These are phyloP conservation scores for Fraxinus latifolia DNA, from an alignment of 305 asterid genomes.

Conservation along the genomic window DNA sequence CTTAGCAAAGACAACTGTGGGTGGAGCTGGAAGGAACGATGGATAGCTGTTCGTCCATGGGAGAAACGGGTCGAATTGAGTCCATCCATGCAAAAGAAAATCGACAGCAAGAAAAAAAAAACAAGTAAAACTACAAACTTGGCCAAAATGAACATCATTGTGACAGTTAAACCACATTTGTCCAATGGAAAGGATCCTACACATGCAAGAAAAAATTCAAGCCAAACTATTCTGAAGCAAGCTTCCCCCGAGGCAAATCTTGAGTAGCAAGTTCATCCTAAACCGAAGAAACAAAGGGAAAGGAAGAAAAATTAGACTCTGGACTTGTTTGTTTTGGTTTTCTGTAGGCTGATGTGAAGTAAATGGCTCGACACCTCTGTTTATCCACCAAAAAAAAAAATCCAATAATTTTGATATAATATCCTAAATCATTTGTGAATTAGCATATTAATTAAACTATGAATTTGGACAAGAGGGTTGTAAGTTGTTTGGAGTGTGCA, in stretches of 20 bases:
- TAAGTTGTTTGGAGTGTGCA: background rate
- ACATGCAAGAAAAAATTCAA: slow-evolving; percentile 32
- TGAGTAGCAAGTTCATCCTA: slow-evolving; percentile 4
- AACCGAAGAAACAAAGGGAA: background rate
- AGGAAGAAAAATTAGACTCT: background rate
- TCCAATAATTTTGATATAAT: slow-evolving; percentile 4
- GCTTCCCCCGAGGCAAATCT: slow-evolving; percentile 21
- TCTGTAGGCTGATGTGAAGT: background rate
- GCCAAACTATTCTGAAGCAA: background rate
- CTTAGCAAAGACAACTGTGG: slow-evolving; percentile 78
- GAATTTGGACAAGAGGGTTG: background rate
- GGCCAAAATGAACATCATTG: slow-evolving; percentile 30
- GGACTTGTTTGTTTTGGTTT: background rate
- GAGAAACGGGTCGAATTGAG: slow-evolving; percentile 50
- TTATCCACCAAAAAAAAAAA: background rate
- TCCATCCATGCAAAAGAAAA: slow-evolving; percentile 34
- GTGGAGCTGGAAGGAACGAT: slow-evolving; percentile 87
- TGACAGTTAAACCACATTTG: slow-evolving; percentile 30
- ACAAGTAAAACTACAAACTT: slow-evolving; percentile 25
- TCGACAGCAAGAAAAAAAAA: slow-evolving; percentile 28
- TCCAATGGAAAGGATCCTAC: slow-evolving; percentile 30
- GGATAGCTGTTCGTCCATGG: slow-evolving; percentile 84
- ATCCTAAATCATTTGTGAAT: background rate
- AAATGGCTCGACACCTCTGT: background rate
- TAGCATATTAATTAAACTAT: background rate